phyloP scores from a whole-genome alignment of 2,329 filamentous ascomycete genomes.

The Epichloe sibirici region DNA sequence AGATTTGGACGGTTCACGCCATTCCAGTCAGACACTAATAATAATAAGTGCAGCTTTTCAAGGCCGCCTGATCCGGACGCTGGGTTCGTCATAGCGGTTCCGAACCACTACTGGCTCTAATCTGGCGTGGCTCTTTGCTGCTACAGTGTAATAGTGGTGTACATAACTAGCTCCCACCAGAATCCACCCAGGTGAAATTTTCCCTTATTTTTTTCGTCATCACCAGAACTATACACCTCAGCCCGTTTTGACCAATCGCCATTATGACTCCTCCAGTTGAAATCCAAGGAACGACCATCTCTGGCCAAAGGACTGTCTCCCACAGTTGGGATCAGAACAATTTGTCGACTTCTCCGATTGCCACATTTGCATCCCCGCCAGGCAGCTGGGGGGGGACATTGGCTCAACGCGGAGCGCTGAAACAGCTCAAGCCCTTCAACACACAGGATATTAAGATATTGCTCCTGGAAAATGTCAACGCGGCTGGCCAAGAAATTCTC shows the following conservation, averaged over 20 bases:
- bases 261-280: constrained; percentile 34
- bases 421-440: constrained; percentile 89
- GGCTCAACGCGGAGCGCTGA: constrained; percentile 32
- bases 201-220: not conserved
- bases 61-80: no score
- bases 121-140: no score
- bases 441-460: constrained; percentile 95
- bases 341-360: constrained; percentile 62
- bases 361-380: constrained; percentile 62
- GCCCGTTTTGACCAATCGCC: not conserved
- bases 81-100: no score
- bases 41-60: no score
- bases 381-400: constrained; percentile 44
- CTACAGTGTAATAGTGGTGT: no score
- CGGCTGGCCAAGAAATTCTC: constrained; percentile 75
- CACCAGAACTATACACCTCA: not conserved
- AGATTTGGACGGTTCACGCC: no score
- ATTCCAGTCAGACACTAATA: no score
- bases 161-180: no score
- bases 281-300: constrained; percentile 28
- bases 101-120: no score
- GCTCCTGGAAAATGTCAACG: constrained; percentile 89
- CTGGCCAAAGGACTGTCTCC: constrained; percentile 30
- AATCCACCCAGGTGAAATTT: not conserved
- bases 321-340: constrained; percentile 41